These are phyloP conservation scores for Candida pseudofarinosa DNA, from an alignment of 805 yeast genomes.

Conservation along the genomic window DNA sequence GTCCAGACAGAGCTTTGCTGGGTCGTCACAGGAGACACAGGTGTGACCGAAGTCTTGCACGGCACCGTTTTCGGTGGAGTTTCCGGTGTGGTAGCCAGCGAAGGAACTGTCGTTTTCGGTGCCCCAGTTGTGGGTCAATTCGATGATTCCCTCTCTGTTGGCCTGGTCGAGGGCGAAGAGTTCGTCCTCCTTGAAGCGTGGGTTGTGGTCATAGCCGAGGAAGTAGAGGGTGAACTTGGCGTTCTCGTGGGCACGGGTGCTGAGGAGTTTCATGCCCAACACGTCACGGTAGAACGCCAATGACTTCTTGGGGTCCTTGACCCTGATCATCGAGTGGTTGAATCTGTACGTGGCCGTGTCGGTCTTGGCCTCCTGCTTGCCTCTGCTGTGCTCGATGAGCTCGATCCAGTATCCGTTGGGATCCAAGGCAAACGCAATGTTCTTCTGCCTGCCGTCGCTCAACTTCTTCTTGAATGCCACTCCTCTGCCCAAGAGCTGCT, in stretches of 20 bases:
- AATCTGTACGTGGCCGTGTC: slow-evolving; percentile 45
- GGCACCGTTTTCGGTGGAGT: slow-evolving; percentile 47
- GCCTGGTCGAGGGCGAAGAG: slow-evolving; percentile 26
- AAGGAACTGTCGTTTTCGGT: slow-evolving; percentile 77
- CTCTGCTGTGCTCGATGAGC: slow-evolving; percentile 56
- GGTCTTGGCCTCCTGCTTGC: slow-evolving; percentile 38
- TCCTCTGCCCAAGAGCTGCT: slow-evolving; percentile 51
- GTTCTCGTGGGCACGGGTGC: slow-evolving; percentile 50
- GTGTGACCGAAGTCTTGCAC: slow-evolving; percentile 87
- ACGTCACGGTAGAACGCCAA: slow-evolving; percentile 73
- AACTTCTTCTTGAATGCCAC: slow-evolving; percentile 80
- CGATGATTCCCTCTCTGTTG: slow-evolving; percentile 66
- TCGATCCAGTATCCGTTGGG: slow-evolving; percentile 98
- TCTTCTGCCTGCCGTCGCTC: slow-evolving; percentile 85
- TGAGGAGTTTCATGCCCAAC: slow-evolving; percentile 74
- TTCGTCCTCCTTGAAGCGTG: slow-evolving; percentile 40
- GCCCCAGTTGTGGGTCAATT: slow-evolving; percentile 94
- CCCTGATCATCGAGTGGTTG: slow-evolving; percentile 91
- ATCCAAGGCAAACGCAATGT: slow-evolving; percentile 92
- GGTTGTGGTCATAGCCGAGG: slow-evolving; percentile 62
- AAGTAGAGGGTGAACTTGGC: slow-evolving; percentile 88
- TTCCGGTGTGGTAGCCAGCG: slow-evolving; percentile 77
- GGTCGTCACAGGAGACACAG: slow-evolving; percentile 65
- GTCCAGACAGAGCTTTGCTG: slow-evolving; percentile 52
- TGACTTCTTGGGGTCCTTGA: slow-evolving; percentile 76